These are phyloP conservation scores for Trichomonascaceae sp. DNA, from an alignment of 1,139 yeast species.

Conservation along the genomic window DNA sequence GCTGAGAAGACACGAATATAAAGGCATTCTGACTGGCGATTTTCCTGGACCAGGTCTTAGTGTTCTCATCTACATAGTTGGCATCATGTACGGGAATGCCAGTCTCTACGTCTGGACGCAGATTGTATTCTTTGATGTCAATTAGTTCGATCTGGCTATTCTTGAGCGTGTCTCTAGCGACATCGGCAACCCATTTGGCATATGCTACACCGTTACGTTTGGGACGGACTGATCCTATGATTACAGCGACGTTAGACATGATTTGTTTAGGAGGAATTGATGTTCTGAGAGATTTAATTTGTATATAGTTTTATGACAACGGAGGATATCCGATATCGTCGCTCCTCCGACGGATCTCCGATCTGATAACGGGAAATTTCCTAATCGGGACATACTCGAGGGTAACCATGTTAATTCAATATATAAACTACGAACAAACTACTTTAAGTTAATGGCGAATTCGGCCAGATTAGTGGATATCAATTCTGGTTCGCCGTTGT, in stretches of 20 bases:
- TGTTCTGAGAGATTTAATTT: too few relatives aligned
- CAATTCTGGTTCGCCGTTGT: neutral
- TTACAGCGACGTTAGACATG: neutral
- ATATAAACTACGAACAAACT: neutral
- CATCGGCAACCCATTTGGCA: neutral
- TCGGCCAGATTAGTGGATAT: neutral
- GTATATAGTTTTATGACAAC: too few relatives aligned
- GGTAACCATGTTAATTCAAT: neutral
- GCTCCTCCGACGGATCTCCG: too few relatives aligned
- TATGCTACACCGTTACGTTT: neutral
- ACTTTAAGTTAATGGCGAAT: neutral
- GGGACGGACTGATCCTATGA: neutral
- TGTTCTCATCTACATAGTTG: slow-evolving; percentile 17
- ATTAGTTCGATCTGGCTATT: neutral
- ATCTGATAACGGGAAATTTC: neutral
- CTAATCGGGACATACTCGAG: neutral
- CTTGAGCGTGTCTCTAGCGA: neutral
- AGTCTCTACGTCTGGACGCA: neutral
- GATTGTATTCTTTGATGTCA: neutral
- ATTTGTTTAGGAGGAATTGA: neutral
- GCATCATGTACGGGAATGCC: neutral
- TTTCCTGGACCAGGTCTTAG: slow-evolving; percentile 22
- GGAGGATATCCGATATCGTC: too few relatives aligned
- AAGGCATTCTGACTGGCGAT: slow-evolving; percentile 21
- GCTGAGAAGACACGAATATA: slow-evolving; percentile 32